phyloP scores from a whole-genome alignment of 495 filamentous ascomycete species.

The Filosporella fistucella region DNA sequence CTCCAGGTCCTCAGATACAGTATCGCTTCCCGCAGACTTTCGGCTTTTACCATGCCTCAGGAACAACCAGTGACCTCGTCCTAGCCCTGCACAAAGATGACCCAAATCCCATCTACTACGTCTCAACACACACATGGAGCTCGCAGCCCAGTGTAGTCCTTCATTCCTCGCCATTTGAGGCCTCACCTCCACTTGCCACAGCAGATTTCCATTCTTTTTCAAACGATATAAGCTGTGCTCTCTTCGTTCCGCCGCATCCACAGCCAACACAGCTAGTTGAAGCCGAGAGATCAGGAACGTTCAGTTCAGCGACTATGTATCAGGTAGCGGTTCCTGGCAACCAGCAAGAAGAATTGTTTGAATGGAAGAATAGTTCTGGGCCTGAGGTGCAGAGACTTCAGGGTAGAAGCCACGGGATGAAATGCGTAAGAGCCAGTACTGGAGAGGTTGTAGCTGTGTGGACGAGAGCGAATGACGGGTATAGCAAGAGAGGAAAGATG shows the following conservation, averaged over 20 bases:
- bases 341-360: slow-evolving; percentile 6
- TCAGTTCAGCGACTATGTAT: neutral
- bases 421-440: slow-evolving; percentile 5
- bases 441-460: slow-evolving; percentile 11
- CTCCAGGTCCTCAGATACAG: neutral
- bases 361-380: slow-evolving; percentile 13
- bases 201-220: slow-evolving; percentile 9
- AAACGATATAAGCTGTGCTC: neutral
- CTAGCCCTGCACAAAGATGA: slow-evolving; percentile 1
- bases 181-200: slow-evolving; percentile 11
- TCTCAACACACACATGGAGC: slow-evolving; percentile 6
- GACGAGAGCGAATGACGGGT: slow-evolving; percentile 3
- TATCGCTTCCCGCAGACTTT: slow-evolving; percentile 10
- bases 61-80: neutral
- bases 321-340: neutral
- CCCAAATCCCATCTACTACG: slow-evolving; percentile 3
- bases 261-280: neutral
- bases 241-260: neutral
- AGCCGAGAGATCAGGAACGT: neutral
- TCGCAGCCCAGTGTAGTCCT: slow-evolving; percentile 7
- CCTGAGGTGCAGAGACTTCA: slow-evolving; percentile 2
- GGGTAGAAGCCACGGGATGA: slow-evolving; percentile 10
- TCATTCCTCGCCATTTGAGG: neutral
- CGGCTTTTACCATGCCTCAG: slow-evolving; percentile 12
- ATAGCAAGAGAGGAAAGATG: slow-evolving; percentile 16